These are phyloP conservation scores for Kwoniella bestiolae DNA, from an alignment of 768 basidiomycete genomes.

Conservation along the genomic window DNA sequence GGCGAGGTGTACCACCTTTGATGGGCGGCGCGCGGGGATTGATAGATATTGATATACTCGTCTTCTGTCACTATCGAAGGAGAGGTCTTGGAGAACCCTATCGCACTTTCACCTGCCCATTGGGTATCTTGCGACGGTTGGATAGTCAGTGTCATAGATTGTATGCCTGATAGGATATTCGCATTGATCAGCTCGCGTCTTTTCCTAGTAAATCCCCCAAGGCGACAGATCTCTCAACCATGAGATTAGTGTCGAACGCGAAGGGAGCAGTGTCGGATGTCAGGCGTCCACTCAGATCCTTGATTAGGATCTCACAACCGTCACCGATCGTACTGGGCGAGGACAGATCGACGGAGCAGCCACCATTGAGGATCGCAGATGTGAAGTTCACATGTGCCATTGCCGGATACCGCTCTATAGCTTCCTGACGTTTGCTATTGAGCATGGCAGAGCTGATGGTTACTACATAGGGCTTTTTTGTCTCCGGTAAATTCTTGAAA, in stretches of 20 bases:
- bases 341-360: not conserved
- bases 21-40: too few species aligned
- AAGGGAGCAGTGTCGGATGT: not conserved
- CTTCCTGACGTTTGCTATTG: not conserved
- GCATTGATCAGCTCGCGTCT: not conserved
- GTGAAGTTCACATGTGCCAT: not conserved
- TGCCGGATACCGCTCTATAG: not conserved
- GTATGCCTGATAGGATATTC: not conserved
- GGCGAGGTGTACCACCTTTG: too few species aligned
- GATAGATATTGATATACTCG: not conserved
- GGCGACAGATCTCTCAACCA: not conserved
- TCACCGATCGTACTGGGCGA: not conserved
- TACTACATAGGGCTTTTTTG: not conserved
- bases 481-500: not conserved
- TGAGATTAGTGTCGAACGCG: too few species aligned
- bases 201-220: not conserved
- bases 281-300: not conserved
- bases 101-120: not conserved
- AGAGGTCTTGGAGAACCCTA: not conserved
- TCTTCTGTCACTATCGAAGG: not conserved
- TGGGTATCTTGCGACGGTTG: not conserved
- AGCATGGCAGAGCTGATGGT: not conserved
- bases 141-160: not conserved
- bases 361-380: not conserved
- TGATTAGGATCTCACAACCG: not conserved